A percentile compares a stretch with the other conserved stretches of the same genome.
Evolutionary conservation across 2,329 filamentous ascomycete species (phyloP).

Genomic region (Zymoseptoria crescenta): DNA sequence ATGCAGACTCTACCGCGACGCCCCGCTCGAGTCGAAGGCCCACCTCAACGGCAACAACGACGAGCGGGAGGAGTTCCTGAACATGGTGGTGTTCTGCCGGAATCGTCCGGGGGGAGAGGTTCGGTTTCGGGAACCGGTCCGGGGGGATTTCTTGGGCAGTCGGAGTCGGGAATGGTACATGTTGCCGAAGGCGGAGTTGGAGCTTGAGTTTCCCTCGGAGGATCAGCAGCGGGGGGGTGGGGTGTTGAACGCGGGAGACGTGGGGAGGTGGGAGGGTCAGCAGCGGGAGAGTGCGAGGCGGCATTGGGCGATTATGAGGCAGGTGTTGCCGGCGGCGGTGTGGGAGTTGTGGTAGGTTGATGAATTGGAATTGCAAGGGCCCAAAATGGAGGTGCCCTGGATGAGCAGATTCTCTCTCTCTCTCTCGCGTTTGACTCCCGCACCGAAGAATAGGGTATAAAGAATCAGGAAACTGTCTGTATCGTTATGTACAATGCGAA

Average conservation of each 20-base stretch:
- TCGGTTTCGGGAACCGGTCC: slow-evolving; percentile 57
- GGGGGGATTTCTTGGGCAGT: slow-evolving; percentile 64
- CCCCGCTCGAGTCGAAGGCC: slow-evolving; percentile 36
- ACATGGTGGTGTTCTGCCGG: slow-evolving; percentile 92
- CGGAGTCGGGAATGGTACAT: slow-evolving; percentile 62
- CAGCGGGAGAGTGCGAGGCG: slow-evolving; percentile 70
- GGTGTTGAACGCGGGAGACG: slow-evolving; percentile 56
- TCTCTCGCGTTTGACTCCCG: background rate
- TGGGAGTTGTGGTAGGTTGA: slow-evolving; percentile 76
- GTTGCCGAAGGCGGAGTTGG: slow-evolving; percentile 63
- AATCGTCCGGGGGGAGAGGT: slow-evolving; percentile 44
- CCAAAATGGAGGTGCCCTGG: too few species aligned
- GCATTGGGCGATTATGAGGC: slow-evolving; percentile 90
- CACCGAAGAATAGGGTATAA: background rate
- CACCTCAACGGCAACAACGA: slow-evolving; percentile 31
- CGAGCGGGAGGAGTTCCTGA: slow-evolving; percentile 59
- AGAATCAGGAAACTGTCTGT: background rate
- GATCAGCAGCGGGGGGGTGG: slow-evolving; percentile 33
- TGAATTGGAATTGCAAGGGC: too few species aligned
- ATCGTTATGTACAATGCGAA: background rate
- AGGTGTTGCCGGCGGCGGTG: slow-evolving; percentile 64
- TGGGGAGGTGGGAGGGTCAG: slow-evolving; percentile 58
- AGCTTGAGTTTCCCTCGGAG: slow-evolving; percentile 33
- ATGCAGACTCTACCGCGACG: slow-evolving; percentile 86
- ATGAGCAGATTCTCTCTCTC: too few species aligned